Evolutionary conservation across 805 yeast species (phyloP).

Genomic region (Cyberlindnera suaveolens): DNA sequence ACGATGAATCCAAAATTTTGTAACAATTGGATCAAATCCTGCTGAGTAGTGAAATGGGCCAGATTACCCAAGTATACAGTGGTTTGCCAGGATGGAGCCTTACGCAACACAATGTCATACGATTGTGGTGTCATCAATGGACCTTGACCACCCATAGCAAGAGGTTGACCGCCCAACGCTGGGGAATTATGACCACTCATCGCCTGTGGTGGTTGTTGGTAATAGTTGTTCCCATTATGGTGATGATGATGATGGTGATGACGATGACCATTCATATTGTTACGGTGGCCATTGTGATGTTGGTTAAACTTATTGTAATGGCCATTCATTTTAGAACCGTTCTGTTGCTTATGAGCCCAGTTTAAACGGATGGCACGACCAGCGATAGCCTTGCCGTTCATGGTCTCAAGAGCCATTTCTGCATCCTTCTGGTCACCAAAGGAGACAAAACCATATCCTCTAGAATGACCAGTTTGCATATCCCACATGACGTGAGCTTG

Average conservation of each 20-base stretch:
- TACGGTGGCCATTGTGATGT: slow-evolving; percentile 8
- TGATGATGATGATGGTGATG: slow-evolving; percentile 6
- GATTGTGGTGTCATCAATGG: slow-evolving; percentile 39
- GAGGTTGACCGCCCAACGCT: neutral
- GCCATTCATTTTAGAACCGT: slow-evolving; percentile 13
- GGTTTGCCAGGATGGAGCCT: slow-evolving; percentile 77
- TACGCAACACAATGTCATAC: slow-evolving; percentile 67
- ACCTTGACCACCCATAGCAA: neutral
- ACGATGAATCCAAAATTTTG: slow-evolving; percentile 80
- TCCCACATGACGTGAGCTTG: slow-evolving; percentile 98
- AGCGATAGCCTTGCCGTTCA: slow-evolving; percentile 67
- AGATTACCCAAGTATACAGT: slow-evolving; percentile 86
- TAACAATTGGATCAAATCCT: slow-evolving; percentile 64
- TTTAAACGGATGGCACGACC: slow-evolving; percentile 79
- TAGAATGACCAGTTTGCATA: slow-evolving; percentile 85
- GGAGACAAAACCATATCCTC: slow-evolving; percentile 89
- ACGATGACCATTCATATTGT: slow-evolving; percentile 11
- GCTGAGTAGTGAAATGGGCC: slow-evolving; percentile 68
- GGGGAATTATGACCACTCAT: slow-evolving; percentile 2
- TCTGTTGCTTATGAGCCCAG: slow-evolving; percentile 74
- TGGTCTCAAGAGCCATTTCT: slow-evolving; percentile 59
- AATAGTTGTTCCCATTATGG: slow-evolving; percentile 5
- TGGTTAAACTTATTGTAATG: slow-evolving; percentile 4
- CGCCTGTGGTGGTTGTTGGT: slow-evolving; percentile 5
- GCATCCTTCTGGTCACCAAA: slow-evolving; percentile 66